Conservation (phyloP, 2,329 filamentous ascomycete genomes). For the Colletotrichum liriopes region DNA sequence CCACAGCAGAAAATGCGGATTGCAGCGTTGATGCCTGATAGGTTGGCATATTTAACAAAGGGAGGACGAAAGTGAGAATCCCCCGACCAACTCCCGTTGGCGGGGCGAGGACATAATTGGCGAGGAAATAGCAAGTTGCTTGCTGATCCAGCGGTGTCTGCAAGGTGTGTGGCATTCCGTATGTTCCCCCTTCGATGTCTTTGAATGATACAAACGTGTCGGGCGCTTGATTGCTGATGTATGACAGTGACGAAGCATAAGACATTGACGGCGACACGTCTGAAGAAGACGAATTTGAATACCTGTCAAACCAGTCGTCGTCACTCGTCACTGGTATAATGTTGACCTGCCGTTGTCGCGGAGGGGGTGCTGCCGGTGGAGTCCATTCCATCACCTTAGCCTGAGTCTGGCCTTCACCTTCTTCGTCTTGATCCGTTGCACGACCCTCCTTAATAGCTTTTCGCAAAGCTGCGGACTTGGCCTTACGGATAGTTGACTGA, state of each 20-base stretch:
- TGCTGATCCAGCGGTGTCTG: slow-evolving; percentile 47
- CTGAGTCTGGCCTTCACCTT: slow-evolving; percentile 20
- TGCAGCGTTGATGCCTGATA: slow-evolving; percentile 45
- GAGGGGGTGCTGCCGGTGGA: slow-evolving; percentile 28
- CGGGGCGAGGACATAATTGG: slow-evolving; percentile 46
- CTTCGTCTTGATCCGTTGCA: slow-evolving; percentile 31
- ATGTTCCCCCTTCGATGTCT: slow-evolving; percentile 25
- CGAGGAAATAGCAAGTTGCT: slow-evolving; percentile 47
- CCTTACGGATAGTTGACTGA: slow-evolving; percentile 44
- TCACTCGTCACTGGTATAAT: slow-evolving; percentile 29
- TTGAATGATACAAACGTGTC: slow-evolving; percentile 37
- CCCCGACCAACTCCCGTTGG: slow-evolving; percentile 43
- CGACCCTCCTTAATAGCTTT: slow-evolving; percentile 41
- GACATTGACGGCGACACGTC: slow-evolving; percentile 41
- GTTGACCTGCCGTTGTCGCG: slow-evolving; percentile 27
- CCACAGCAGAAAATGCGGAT: slow-evolving; percentile 46
- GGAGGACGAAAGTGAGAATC: slow-evolving; percentile 46
- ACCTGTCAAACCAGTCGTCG: slow-evolving; percentile 37
- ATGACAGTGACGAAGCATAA: slow-evolving; percentile 35
- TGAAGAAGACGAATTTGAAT: slow-evolving; percentile 35
- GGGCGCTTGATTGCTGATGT: slow-evolving; percentile 35
- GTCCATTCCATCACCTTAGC: slow-evolving; percentile 35
- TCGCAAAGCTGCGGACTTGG: slow-evolving; percentile 41
- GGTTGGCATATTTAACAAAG: slow-evolving; percentile 42
- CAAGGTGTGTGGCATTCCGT: slow-evolving; percentile 39